Conservation (phyloP, 2,329 filamentous ascomycete genomes). For the Chaetomiaceae sp. region DNA sequence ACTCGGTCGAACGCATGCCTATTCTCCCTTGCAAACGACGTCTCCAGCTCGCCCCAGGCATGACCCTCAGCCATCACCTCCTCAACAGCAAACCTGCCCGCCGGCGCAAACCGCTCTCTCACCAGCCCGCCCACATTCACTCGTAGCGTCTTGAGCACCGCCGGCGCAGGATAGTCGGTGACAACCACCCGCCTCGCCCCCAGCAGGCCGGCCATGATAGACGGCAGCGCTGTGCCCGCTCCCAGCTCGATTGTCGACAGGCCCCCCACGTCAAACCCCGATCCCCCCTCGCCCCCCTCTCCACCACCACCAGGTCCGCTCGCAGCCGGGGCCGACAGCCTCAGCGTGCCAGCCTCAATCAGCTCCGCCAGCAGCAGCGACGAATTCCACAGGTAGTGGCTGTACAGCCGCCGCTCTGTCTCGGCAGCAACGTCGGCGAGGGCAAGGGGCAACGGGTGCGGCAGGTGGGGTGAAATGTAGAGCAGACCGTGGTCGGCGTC, state of each 20-base stretch:
- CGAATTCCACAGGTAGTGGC: slow-evolving; percentile 70
- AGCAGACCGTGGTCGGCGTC: slow-evolving; percentile 52
- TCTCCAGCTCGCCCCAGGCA: slow-evolving; percentile 52
- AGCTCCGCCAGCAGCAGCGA: slow-evolving; percentile 50
- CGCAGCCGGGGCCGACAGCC: slow-evolving; percentile 14
- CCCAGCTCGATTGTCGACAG: slow-evolving; percentile 58
- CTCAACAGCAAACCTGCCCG: slow-evolving; percentile 19
- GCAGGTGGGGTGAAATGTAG: slow-evolving; percentile 51
- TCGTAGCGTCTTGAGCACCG: slow-evolving; percentile 52
- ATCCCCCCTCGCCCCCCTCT: no score
- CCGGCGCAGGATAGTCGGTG: slow-evolving; percentile 61
- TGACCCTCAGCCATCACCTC: slow-evolving; percentile 51
- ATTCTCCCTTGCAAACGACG: slow-evolving; percentile 19
- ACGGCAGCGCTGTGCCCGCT: slow-evolving; percentile 55
- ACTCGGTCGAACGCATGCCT: slow-evolving; percentile 51
- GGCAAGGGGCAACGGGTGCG: slow-evolving; percentile 37
- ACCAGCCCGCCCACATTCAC: slow-evolving; percentile 53
- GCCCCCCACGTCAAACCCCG: slow-evolving; percentile 42
- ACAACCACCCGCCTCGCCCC: slow-evolving; percentile 48
- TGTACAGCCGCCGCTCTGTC: slow-evolving; percentile 54
- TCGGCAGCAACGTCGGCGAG: slow-evolving; percentile 46
- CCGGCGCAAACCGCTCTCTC: slow-evolving; percentile 29
- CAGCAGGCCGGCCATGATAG: slow-evolving; percentile 42
- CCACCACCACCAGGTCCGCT: no score
- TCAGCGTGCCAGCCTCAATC: slow-evolving; percentile 44